A percentile compares a stretch with the other conserved stretches of the same genome.
These are phyloP conservation scores for Cryptococcus neoformans DNA, from an alignment of 1,284 basidiomycete genomes.

Conservation along the genomic window DNA sequence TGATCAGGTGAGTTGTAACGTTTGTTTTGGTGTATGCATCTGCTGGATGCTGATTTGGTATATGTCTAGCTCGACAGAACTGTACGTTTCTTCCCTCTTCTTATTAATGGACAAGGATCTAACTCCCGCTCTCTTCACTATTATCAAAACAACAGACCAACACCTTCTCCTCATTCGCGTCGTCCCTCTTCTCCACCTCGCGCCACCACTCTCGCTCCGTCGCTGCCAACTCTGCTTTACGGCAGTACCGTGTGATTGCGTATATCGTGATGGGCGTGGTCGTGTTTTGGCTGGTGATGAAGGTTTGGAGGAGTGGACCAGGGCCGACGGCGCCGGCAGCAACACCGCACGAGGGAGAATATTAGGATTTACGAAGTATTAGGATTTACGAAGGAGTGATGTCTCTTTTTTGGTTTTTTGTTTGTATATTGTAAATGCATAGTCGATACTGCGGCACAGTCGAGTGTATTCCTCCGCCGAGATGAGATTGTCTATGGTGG, in stretches of 20 bases:
- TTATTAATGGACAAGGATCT: not conserved
- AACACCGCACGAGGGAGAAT: not conserved
- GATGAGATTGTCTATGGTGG: no score
- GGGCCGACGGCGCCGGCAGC: not conserved
- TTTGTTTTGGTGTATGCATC: not conserved
- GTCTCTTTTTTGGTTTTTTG: not conserved
- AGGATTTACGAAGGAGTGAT: no score
- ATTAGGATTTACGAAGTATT: not conserved
- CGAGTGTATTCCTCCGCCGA: no score
- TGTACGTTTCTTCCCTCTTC: constrained; percentile 10
- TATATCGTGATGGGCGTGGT: constrained; percentile 41
- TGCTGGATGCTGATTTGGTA: no score
- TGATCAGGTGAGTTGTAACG: constrained; percentile 34
- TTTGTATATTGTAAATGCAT: not conserved
- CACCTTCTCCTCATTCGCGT: constrained; percentile 42
- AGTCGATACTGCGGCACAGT: no score
- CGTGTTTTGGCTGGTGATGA: constrained; percentile 38
- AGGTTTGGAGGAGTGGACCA: constrained; percentile 30
- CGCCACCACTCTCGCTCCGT: constrained; percentile 42
- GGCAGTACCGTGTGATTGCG: constrained; percentile 45
- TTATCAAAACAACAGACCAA: constrained; percentile 23
- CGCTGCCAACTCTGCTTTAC: constrained; percentile 35
- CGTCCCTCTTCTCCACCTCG: constrained; percentile 47
- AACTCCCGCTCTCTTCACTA: not conserved
- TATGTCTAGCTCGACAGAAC: constrained; percentile 38